These are phyloP conservation scores for Kitagawia praeruptora DNA, from an alignment of 129 eudicot species.

Conservation along the genomic window DNA sequence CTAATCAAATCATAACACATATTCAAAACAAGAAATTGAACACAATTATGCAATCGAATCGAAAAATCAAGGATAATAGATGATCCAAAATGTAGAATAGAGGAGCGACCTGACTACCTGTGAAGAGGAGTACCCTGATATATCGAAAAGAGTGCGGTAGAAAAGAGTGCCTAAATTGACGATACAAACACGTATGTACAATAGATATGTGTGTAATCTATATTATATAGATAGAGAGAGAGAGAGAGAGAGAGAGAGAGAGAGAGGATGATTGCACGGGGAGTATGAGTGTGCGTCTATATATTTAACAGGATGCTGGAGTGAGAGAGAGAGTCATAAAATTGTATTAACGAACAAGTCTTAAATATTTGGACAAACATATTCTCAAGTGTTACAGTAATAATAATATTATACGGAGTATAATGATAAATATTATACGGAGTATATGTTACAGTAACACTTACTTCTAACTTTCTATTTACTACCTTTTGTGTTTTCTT, in stretches of 20 bases:
- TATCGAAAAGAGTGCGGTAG: conserved; percentile 1
- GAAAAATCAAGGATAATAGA: background rate
- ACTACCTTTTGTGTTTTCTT: background rate
- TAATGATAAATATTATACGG: too few relatives aligned
- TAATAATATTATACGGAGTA: too few relatives aligned
- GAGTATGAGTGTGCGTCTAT: too few relatives aligned
- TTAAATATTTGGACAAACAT: too few relatives aligned
- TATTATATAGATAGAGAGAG: background rate
- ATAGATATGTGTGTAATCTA: background rate
- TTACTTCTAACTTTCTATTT: too few relatives aligned
- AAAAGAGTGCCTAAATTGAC: background rate
- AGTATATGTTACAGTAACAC: too few relatives aligned
- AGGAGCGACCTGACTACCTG: background rate
- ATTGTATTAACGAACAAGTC: too few relatives aligned
- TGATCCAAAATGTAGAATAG: background rate
- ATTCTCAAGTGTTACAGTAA: too few relatives aligned
- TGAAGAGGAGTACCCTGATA: background rate
- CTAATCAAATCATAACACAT: background rate
- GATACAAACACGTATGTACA: background rate
- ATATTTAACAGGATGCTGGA: too few relatives aligned
- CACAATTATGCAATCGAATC: background rate
- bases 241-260: too few relatives aligned
- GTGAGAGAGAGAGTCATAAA: too few relatives aligned
- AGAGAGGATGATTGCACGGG: too few relatives aligned
- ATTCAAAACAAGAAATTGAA: background rate